Percentiles rank a stretch among this genome's conserved stretches.
phyloP scores from a whole-genome alignment of 208 protist species.

The Trichomonas tenax region DNA sequence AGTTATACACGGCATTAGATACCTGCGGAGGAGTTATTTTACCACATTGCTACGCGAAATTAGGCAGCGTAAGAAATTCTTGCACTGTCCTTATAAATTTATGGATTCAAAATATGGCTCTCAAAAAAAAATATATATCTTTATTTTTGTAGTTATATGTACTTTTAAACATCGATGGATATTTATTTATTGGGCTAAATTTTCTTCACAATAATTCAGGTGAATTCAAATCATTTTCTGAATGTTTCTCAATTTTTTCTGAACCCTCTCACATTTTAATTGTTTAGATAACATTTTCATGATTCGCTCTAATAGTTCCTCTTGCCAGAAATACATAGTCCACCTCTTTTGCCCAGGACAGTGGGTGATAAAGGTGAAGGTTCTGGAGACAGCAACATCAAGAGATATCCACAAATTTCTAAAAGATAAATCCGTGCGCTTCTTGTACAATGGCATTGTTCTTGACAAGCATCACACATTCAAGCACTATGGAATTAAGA shows the following conservation, averaged over 20 bases:
- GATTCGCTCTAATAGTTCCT: background rate
- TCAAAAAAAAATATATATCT: no score
- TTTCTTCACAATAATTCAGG: background rate
- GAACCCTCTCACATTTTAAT: background rate
- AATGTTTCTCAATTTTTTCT: background rate
- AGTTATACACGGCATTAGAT: no score
- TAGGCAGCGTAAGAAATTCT: no score
- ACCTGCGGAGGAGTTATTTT: no score
- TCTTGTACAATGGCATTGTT: background rate
- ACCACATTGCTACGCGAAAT: no score
- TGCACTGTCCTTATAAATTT: no score
- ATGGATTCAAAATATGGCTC: no score
- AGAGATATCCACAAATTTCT: background rate
- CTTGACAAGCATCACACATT: background rate
- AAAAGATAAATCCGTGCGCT: background rate
- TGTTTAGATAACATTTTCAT: background rate
- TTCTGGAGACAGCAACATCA: background rate
- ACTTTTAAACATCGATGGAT: no score
- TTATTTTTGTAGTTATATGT: no score
- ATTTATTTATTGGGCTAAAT: background rate
- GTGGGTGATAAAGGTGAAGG: background rate
- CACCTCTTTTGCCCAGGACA: background rate
- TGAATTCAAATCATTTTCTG: background rate
- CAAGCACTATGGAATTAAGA: background rate
- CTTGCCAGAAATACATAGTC: background rate